Evolutionary conservation across 2,329 filamentous ascomycete species (phyloP), one percentile per base, ranked within the genome.

Genomic region (Corynespora cassiicola): DNA sequence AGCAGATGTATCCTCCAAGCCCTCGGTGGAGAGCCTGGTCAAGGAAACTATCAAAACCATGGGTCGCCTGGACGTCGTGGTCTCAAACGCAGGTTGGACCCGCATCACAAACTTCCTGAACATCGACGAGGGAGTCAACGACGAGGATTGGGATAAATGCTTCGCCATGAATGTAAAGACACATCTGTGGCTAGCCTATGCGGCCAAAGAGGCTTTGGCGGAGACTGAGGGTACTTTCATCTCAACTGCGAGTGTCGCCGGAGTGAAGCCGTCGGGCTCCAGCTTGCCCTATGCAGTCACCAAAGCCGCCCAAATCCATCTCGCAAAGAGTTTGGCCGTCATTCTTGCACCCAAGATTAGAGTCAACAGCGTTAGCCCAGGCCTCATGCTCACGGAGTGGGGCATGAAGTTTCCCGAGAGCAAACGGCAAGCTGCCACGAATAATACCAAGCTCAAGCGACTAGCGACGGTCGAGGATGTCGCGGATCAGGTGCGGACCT

Each of bases 201-300:
- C 75, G 7, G 82, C 81, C 3, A 65, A 78, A 41, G 74, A 82
- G 5, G 80, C 76, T 0, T 79, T 87, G 53, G 78, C 80, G 16
- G 68, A 75, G 3, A 85, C 70, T 0, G 76, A 83, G 41, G 83
- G 83, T 1, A 71, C 72, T 0, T 87, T 88, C 49, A 76, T 87
- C 47, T 81, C 77, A 1, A 86, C 84, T 0, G 81, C 84, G 0
- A 82, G 78, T 28, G 55, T 86, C 16, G 84, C 85, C 0, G 85
- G 84, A 1, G 78, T 87, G 2, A 81, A 77, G 53, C 77, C 80
- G 0, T 80, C 76, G 42, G 85, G 85, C 1, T n/a, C n/a, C n/a
- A n/a, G n/a, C n/a, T n/a, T n/a, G 78, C 81, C 88, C 5, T 94
- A 94, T 58, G 76, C 84, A 0, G 86, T 90, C 5, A 87, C 86